Evolutionary conservation across 345 rosid genomes (phyloP), one percentile per base, ranked within the genome.

Genomic region (Kandelia obovata): DNA sequence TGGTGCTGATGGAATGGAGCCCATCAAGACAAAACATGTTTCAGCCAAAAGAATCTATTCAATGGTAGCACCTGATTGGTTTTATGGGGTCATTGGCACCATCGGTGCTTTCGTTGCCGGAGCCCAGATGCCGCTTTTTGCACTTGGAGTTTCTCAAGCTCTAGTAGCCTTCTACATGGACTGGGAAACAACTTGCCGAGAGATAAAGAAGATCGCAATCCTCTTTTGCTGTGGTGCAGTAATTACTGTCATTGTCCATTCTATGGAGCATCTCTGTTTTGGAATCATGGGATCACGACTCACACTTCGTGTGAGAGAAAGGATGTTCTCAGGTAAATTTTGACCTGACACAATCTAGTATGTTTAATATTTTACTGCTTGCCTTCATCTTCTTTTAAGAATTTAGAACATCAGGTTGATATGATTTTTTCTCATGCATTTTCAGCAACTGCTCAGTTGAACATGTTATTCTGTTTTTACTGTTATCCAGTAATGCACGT

Each of bases 231-330:
- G 90, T 39, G 98, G 79, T 32, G 84, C 98, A 23, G 83, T 81
- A 26, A 1, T 89, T 39, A 83, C 92, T 4, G 79, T 91, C 61
- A 83, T 83, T 8, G 88, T 87, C 64, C 85, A 91, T 72, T 81
- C 86, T 67, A 80, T 85, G 46, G 88, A 85, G 58, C 97, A 94
- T 81, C 72, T 84, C 16, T 82, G 83, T 51, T 94, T 94, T 28
- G 95, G 97, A 31, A 87, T 87, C 76, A 88, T 94, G 90, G 98
- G 98, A 46, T 97, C 90, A 79, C 80, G 97, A 25, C 90, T 94
- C 72, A 94, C 97, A 58, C 92, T 85, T 66, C 97, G 97, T 7
- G 92, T 91, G 72, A 88, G 98, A 25, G 89, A 87, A 79, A 83
- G 19, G 75, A 88, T 89, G 93, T 94, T 94, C 79, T 76, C 89